These are phyloP conservation scores for Pelargonium australe DNA, from an alignment of 441 rosid genomes.

Conservation along the genomic window DNA sequence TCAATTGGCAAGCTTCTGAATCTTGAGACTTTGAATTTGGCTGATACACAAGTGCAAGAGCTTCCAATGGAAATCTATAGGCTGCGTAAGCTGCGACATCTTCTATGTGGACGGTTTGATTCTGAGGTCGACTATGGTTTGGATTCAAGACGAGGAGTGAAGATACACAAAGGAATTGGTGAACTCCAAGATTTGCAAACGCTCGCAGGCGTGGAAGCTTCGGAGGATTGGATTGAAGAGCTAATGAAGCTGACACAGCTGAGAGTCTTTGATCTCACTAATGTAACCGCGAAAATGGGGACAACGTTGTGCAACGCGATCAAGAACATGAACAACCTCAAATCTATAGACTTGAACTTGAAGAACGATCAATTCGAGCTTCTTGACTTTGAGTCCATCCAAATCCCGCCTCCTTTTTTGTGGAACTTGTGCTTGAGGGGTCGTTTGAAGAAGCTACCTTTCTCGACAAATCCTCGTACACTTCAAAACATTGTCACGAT, in stretches of 20 bases:
- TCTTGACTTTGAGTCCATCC: conserved; percentile 9
- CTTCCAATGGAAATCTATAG: conserved; percentile 12
- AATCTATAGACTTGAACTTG: background rate
- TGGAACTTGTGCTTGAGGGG: conserved; percentile 12
- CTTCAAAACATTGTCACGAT: conserved; percentile 6
- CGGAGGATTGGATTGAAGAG: background rate
- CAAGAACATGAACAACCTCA: background rate
- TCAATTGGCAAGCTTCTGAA: conserved; percentile 13
- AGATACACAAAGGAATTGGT: conserved; percentile 7
- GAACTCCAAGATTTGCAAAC: conserved; percentile 9
- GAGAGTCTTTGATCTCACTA: conserved; percentile 12
- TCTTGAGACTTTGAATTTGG: conserved; percentile 16
- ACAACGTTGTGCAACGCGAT: conserved; percentile 1
- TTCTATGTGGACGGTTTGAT: background rate
- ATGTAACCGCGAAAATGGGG: conserved; percentile 2
- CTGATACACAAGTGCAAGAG: conserved; percentile 4
- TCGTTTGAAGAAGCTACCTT: background rate
- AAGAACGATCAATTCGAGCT: background rate
- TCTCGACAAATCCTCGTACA: background rate
- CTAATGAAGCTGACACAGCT: conserved; percentile 7
- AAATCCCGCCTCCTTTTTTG: conserved; percentile 11
- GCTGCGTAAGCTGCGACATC: background rate
- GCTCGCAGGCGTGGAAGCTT: conserved; percentile 8
- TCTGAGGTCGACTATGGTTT: background rate
- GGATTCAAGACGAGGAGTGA: conserved; percentile 6